Evolutionary conservation across 495 filamentous ascomycete species (phyloP), one percentile per base, ranked within the genome.

Genomic region (Hypoxylon lenormandii): DNA sequence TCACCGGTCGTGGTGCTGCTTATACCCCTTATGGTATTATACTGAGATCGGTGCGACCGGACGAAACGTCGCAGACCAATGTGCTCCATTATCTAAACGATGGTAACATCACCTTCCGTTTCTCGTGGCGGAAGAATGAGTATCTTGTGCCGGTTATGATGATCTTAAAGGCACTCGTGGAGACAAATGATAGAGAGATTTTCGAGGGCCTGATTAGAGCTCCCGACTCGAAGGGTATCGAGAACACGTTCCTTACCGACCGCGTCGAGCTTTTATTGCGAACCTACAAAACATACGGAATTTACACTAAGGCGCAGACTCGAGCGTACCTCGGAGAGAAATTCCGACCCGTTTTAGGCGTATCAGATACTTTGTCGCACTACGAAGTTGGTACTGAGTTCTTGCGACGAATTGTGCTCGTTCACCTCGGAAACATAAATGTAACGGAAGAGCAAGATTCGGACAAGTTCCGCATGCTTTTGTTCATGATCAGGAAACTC

Each of bases 71-170:
- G 12, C 95, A 98, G 76, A 98, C 94, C 10, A 98, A 97, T 70
- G 93, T 97, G 21, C 84, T 98, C 21, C 95, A 98, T 78, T 98
- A 97, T 79, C 88, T 97, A 47, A 90, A 84, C 64, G 94, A 98
- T 78, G 95, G 95, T 65, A 97, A 97, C 77, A 87, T 97, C 62
- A 97, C 91, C 1, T 96, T 98, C 82, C 87, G 95, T 38, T 98
- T 98, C 79, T 97, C 94, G 1, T 98, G 95, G 95, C 85, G 94
- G 66, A 98, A 98, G 83, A 92, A 92, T 66, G 95, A 98, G 80
- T 98, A 91, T 74, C 85, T 97, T 19, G 85, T 98, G 12, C 95
- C 95, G 15, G 91, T 92, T 62, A 89, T 97, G 86, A 97, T 98
- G 95, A 87, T 97, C 12, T 79, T 98, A 64, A 98, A 97, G 81